Evolutionary conservation across 352 stramenopile species (phyloP).

Genomic region (Phytophthora cajani): DNA sequence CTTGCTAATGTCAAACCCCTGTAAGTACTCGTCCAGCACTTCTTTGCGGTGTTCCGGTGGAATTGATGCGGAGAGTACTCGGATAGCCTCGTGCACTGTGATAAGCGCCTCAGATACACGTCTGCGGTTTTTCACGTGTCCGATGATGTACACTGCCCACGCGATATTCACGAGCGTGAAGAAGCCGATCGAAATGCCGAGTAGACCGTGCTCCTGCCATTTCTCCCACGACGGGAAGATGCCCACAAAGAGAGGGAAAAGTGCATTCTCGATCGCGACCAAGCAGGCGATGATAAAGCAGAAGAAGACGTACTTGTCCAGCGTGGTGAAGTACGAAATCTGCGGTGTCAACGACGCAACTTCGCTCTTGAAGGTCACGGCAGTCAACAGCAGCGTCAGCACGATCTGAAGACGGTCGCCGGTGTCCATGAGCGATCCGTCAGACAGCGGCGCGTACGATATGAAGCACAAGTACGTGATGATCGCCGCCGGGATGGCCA

Average conservation of each 20-base stretch:
- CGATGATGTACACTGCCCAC: conserved; percentile 35
- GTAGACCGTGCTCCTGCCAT: conserved; percentile 37
- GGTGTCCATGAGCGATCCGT: conserved; percentile 49
- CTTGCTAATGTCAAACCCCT: conserved; percentile 13
- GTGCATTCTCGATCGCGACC: conserved; percentile 65
- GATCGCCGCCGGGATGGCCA: conserved; percentile 48
- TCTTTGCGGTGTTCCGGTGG: conserved; percentile 32
- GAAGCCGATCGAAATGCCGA: conserved; percentile 40
- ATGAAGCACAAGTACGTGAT: conserved; percentile 69
- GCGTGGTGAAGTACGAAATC: conserved; percentile 69
- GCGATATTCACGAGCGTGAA: conserved; percentile 55
- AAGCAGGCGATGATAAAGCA: conserved; percentile 63
- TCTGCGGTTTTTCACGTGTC: conserved; percentile 38
- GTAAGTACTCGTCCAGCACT: conserved; percentile 34
- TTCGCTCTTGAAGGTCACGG: conserved; percentile 67
- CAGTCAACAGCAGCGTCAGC: conserved; percentile 63
- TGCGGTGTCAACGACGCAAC: conserved; percentile 58
- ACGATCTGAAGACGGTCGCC: conserved; percentile 66
- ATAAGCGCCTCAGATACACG: conserved; percentile 31
- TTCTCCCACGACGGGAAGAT: conserved; percentile 17
- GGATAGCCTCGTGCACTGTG: conserved; percentile 48
- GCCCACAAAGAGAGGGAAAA: conserved; percentile 46
- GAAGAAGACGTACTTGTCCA: conserved; percentile 75
- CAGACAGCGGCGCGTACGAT: conserved; percentile 45
- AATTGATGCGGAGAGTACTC: conserved; percentile 39